Evolutionary conservation across 257 asterid species (phyloP).

Genomic region (Solanum medicagineum): DNA sequence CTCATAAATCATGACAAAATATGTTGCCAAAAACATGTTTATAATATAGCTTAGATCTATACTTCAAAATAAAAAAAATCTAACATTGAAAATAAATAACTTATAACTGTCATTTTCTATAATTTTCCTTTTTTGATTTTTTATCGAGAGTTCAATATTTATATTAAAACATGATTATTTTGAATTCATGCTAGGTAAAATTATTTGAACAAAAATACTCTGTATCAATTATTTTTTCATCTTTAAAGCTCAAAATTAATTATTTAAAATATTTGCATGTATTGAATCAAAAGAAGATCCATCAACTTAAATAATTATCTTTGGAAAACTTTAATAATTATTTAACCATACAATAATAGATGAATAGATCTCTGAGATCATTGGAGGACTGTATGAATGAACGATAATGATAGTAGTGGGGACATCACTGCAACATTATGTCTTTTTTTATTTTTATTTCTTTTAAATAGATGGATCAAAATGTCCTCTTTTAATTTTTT

Average conservation of each 20-base stretch:
- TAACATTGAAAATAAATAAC: background rate
- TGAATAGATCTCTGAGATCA: background rate
- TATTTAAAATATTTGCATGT: background rate
- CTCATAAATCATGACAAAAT: background rate
- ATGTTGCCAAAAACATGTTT: background rate
- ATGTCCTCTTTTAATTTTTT: background rate
- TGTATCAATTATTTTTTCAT: too few species aligned
- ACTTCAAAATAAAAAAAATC: background rate
- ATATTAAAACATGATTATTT: too few species aligned
- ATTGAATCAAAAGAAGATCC: background rate
- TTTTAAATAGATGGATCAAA: background rate
- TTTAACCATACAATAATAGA: background rate
- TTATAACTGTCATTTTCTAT: background rate
- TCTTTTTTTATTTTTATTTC: background rate
- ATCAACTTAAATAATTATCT: background rate
- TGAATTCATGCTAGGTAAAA: too few species aligned
- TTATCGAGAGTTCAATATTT: too few species aligned
- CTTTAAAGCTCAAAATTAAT: background rate
- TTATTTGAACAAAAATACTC: too few species aligned
- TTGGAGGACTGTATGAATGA: background rate
- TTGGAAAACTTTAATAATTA: background rate
- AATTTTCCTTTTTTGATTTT: too few species aligned
- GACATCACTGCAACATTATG: background rate
- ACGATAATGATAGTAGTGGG: background rate
- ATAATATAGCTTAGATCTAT: background rate